Base-by-base conservation (phyloP, 805 yeast species). In the Naumovozyma baii region DNA sequence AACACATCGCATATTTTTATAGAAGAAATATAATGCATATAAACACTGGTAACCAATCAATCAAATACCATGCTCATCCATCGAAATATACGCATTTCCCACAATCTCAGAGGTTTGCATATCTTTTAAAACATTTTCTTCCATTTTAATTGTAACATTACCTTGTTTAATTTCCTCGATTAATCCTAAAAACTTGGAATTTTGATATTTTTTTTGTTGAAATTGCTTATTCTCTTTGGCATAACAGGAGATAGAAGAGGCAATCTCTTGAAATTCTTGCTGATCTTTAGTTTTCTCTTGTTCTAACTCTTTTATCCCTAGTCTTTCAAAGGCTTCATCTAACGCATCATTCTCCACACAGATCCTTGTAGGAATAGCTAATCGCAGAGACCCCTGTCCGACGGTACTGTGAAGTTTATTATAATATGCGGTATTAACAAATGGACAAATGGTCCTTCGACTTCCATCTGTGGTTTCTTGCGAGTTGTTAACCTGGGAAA, bases 121-220 rank as follows among this genome's bases (percentile, higher is more conserved):
- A 12, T 55, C 43, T 32, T 41, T 48, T 7, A 58, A 45, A 38
- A 51, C 58, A 7, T 46, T 39, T 10, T 41, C 39, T 4, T 44
- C n/a, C 4, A 31, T 46, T 18, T 50, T 43, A 30, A 57, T 32
- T 29, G 54, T 49, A 17, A 57, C 54, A 12, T 44, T 48, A 9
- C 59, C 62, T 25, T 47, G 51, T 19, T 31, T 36, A 10, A 41
- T 38, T 48, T 49, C 8, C 46, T 48, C 48, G 55, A 57, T 54
- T 19, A 56, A 38, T 3, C 50, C 47, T 47, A 57, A 40, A 35
- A 57, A 57, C 39, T 55, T 54, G 9, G 61, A 55, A 15, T 48
- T 40, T 18, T 41, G 39, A 8, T 55, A 39, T 29, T 53, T 54
- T 12, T 25, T 31, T 4, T 32, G 13, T 10, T 29, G 7, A 25